These are phyloP conservation scores for Cystobasidium pallidum DNA, from an alignment of 1,284 basidiomycete genomes.

Conservation along the genomic window DNA sequence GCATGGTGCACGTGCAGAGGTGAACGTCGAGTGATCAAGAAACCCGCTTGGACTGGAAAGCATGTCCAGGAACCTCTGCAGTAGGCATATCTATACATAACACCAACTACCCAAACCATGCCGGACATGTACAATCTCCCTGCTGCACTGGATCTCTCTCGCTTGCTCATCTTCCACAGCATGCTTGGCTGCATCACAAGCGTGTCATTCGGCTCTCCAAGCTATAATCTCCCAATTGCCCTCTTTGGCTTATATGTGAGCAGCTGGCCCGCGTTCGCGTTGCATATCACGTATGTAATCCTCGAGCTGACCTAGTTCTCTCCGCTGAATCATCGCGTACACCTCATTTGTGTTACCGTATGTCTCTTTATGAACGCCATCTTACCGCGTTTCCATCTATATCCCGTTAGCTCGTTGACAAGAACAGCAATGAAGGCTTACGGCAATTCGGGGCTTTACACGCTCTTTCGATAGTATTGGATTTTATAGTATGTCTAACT, in stretches of 20 bases:
- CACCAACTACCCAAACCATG: too few relatives aligned
- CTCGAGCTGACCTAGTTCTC: too few relatives aligned
- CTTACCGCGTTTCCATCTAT: conserved; percentile 1
- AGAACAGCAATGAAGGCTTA: conserved; percentile 36
- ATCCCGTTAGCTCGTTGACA: conserved; percentile 40
- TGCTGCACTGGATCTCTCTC: conserved; percentile 34
- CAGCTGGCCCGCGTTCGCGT: too few relatives aligned
- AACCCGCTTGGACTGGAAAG: too few relatives aligned
- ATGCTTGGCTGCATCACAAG: conserved; percentile 27
- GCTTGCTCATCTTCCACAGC: conserved; percentile 38
- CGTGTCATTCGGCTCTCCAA: conserved; percentile 14
- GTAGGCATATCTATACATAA: too few relatives aligned
- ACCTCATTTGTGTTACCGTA: not conserved
- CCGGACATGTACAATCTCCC: conserved; percentile 36
- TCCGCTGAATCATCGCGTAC: too few relatives aligned
- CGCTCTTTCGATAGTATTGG: conserved; percentile 31
- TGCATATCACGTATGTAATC: not conserved
- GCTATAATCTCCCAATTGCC: conserved; percentile 43
- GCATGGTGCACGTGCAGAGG: too few relatives aligned
- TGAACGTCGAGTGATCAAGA: too few relatives aligned
- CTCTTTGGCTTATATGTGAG: conserved; percentile 40
- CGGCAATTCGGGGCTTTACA: conserved; percentile 40
- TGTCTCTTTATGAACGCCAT: not conserved
- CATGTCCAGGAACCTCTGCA: too few relatives aligned
- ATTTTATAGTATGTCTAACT: conserved; percentile 30